Base-by-base conservation (phyloP, 768 basidiomycete genomes). In the Cystofilobasidium ferigula region DNA sequence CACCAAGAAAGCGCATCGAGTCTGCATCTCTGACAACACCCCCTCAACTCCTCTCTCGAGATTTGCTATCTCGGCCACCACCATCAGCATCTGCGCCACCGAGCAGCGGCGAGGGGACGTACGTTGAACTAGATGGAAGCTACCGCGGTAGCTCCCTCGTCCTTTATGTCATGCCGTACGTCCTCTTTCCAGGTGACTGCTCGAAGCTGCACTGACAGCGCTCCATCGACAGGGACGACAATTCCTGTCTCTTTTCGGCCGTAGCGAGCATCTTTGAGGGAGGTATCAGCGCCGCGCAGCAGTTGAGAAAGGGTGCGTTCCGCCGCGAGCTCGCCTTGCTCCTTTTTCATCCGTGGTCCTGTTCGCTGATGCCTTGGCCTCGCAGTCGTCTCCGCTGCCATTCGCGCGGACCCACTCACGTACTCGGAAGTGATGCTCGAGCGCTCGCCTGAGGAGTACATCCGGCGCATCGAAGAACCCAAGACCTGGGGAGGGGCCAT, bases 401-500 rank as follows among this genome's bases (percentile, higher is more conserved):
- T 98, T 62, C 79, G 78, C 43, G 79, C 78, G 18, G 84, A 94
- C 72, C 80, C 83, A 38, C 81, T 80, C 38, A 86, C 82, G 4
- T 98, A 87, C 76, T 83, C 79, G 54, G 91, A 94, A 72, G 90
- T 83, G 16, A 86, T 97, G 67, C 81, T 98, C 0, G 94, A 91
- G 91, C 85, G 72, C 62, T 79, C 76, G 3, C 79, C 80, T n/a
- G 81, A 83, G 35, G 79, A 84, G 58, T 98, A 98, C 76, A 87
- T 91, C 69, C 69, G 79, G 7, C 87, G 87, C 5, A 98, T 98
- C 69, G 79, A 84, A 57, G 86, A 85, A 54, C 84, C 89, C 1
- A 77, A 81, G 2, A 83, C 87, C 0, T 98, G 94, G 94, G 94
- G 94, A 58, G 94, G 94, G 20, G 94, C 94, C 1, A 97, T 98